These are phyloP conservation scores for Rutstroemia sp. DNA, from an alignment of 2,329 filamentous ascomycete species.

Conservation along the genomic window DNA sequence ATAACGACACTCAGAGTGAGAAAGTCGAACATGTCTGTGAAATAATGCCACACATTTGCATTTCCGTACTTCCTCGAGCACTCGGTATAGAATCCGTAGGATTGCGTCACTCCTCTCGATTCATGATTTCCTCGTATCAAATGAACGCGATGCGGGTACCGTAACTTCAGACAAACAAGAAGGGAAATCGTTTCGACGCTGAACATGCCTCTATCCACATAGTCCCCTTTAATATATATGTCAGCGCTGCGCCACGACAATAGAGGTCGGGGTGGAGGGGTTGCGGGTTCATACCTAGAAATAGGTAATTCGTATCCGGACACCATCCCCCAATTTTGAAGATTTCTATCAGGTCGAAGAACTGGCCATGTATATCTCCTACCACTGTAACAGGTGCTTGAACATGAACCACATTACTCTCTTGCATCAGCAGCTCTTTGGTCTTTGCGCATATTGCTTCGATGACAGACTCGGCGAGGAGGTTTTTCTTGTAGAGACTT, in stretches of 20 bases:
- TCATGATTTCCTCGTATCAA: constrained; percentile 98
- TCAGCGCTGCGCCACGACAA: constrained; percentile 3
- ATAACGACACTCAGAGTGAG: constrained; percentile 95
- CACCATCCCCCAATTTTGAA: constrained; percentile 97
- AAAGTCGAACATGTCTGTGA: constrained; percentile 99
- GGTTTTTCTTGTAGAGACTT: constrained; percentile 92
- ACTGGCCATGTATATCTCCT: constrained; percentile 97
- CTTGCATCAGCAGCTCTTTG: constrained; percentile 97
- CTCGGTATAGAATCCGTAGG: constrained; percentile 98
- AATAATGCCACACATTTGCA: constrained; percentile 98
- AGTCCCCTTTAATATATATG: constrained; percentile 55
- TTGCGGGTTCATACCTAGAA: constrained; percentile 58
- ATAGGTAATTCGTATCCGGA: constrained; percentile 96
- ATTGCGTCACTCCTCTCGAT: constrained; percentile 94
- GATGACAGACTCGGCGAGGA: constrained; percentile 94
- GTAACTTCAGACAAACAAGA: constrained; percentile 91
- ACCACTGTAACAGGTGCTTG: constrained; percentile 93
- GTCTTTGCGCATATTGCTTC: constrained; percentile 99
- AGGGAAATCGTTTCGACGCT: constrained; percentile 98
- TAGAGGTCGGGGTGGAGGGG: background rate
- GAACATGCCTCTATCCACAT: constrained; percentile 96
- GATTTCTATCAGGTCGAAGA: constrained; percentile 98
- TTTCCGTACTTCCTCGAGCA: constrained; percentile 98
- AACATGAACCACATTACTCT: constrained; percentile 99
- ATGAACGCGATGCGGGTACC: constrained; percentile 93